Base-by-base conservation (phyloP, 176 grass and related monocot genomes). In the Cocos nucifera region DNA sequence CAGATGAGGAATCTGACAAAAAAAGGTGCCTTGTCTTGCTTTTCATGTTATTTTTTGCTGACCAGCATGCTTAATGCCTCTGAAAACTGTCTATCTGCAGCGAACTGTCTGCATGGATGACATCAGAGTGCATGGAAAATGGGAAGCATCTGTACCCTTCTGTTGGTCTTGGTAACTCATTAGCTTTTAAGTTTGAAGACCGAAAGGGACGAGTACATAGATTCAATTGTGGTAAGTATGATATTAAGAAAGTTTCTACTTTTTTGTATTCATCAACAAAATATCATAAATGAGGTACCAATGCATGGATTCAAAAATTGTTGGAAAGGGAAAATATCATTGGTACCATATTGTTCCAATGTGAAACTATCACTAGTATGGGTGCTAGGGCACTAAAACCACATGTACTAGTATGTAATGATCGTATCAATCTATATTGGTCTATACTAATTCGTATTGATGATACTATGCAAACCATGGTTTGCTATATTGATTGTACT, bases 181-280 rank as follows among this genome's bases (percentile, higher is more conserved):
- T 98, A 82, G 8, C 84, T 58, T 98, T 92, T 60, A 98, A 98
- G 57, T 76, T 98, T 67, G 69, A 89, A 63, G 93, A 92, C 64
- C 74, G 19, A 71, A 98, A 83, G 65, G 78, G 84, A 21, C 84
- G 77, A 19, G 76, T 98, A 17, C 88, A 98, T 70, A 87, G 93
- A 75, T 89, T 92, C 60, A 92, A 78, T 65, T 86, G 76, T 81
- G 84, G 93, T 97, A 63, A 69, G 58, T 82, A 64, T 16, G n/a
- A 56, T 3, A 56, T 19, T 35, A 68, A 4, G 32, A 44, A 22
- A 12, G 35, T 44, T 44, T 0, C 35, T 8, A 6, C 8, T 9
- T 44, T 44, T 44, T 44, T 12, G 9, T 44, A 44, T 44, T 44
- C 10, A 44, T 44, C 9, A 9, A 14, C 35, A 44, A 44, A 44